Evolutionary conservation across 2,329 filamentous ascomycete genomes (phyloP), one percentile per base, ranked within the genome.

Genomic region (Domatiomyces globalis): DNA sequence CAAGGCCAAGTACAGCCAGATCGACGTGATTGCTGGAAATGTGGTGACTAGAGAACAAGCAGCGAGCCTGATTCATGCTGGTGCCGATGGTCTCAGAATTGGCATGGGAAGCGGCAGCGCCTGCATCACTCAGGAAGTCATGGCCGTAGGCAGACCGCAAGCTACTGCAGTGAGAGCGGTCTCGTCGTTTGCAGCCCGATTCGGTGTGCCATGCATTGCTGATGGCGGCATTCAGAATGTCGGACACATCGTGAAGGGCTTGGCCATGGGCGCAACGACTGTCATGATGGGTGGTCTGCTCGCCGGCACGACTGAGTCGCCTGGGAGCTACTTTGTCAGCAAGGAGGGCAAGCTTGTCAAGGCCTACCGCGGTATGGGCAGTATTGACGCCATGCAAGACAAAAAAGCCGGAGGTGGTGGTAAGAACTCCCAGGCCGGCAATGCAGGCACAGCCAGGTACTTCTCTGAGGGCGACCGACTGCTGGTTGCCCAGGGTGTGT

Each of bases 231-330:
- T 98, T 61, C 92, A 98, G 72, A 98, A 98, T 66, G 86, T 98
- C 60, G 92, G 92, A 51, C 94, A 98, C 75, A 95, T 98, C 60
- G 92, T 98, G 70, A 98, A 98, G 79, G 90, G 89, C 67, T 82
- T 98, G 59, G 84, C 92, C 46, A 82, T 98, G 58, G 92, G 92
- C 61, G 92, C 92, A 53, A 87, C 86, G 45, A 94, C 89, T 39
- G 84, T 98, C 68, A 98, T 98, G 92, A 98, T 98, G 92, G 92
- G 92, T 63, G 94, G 92, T 73, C 82, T 98, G 49, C 79, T 98
- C 59, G 92, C 92, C 48, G 92, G 94, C 67, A 96, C 92, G 57
- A 95, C 90, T 43, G 92, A 98, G 73, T 96, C 90, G 39, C 92
- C 92, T 36, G 94, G 92, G 58, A 89, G 90, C 59, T 96, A 94